phyloP scores from a whole-genome alignment of 768 basidiomycete genomes.

The Panaeolus papilionaceus region DNA sequence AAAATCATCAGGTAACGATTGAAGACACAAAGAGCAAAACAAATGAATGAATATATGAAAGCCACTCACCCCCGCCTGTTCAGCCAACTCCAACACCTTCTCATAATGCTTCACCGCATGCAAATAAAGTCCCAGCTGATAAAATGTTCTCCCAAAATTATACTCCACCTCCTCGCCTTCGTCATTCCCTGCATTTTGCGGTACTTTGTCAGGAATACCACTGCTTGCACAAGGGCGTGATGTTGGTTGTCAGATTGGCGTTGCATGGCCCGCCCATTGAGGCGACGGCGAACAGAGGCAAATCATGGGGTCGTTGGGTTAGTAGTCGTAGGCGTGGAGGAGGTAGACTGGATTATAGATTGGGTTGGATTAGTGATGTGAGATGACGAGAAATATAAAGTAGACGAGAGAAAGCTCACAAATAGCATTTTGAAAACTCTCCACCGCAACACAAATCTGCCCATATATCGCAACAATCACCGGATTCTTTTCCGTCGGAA shows the following conservation, averaged over 20 bases:
- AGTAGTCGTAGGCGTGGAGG: too few species aligned
- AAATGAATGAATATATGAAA: background rate
- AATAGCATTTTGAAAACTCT: constrained; percentile 57
- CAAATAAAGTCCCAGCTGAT: constrained; percentile 85
- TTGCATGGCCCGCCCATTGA: too few species aligned
- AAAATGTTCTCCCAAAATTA: constrained; percentile 92
- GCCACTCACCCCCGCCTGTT: constrained; percentile 44
- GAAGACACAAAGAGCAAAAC: too few species aligned
- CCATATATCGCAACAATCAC: constrained; percentile 79
- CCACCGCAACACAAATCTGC: constrained; percentile 81
- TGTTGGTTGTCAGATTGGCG: too few species aligned
- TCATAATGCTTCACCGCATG: constrained; percentile 90
- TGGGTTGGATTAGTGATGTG: too few species aligned
- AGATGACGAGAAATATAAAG: background rate
- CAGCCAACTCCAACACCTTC: constrained; percentile 67
- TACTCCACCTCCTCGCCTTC: constrained; percentile 79
- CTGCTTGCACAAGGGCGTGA: too few species aligned
- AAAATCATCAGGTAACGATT: too few species aligned
- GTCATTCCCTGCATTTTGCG: constrained; percentile 59
- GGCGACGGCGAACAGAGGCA: too few species aligned
- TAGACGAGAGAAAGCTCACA: constrained; percentile 55
- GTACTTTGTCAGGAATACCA: constrained; percentile 76
- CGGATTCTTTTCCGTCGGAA: constrained; percentile 77
- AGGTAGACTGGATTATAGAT: too few species aligned
- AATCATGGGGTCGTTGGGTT: too few species aligned